A percentile compares a stretch with the other conserved stretches of the same genome.
These are phyloP conservation scores for Paspalum notatum DNA, from an alignment of 176 grass and related monocot genomes.

Conservation along the genomic window DNA sequence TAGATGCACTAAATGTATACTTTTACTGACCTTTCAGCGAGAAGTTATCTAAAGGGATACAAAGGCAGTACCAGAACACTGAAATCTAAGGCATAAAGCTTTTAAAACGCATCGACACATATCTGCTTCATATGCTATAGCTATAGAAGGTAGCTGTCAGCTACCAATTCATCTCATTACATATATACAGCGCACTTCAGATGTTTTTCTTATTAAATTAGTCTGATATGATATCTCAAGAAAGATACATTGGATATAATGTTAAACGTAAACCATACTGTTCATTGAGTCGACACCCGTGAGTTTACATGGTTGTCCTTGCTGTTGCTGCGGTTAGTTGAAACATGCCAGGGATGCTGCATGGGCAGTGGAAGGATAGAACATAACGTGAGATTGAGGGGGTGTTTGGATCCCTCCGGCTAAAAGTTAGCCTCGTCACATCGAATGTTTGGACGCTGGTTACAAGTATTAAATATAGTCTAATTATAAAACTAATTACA, in stretches of 20 bases:
- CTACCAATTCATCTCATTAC: not conserved
- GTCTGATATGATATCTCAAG: not conserved
- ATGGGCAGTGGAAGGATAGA: not conserved
- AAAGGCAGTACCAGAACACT: not conserved
- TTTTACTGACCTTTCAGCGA: too few relatives aligned
- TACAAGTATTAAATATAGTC: too few relatives aligned
- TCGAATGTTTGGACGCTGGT: too few relatives aligned
- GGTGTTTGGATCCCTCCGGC: too few relatives aligned
- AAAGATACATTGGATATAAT: not conserved
- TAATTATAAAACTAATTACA: too few relatives aligned
- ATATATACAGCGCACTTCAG: not conserved
- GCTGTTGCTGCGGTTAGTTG: conserved; percentile 26
- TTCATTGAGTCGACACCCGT: not conserved
- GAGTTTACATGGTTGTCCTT: conserved; percentile 9
- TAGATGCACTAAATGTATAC: not conserved
- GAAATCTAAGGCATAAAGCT: not conserved
- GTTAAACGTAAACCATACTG: not conserved
- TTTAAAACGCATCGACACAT: not conserved
- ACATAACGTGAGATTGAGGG: too few relatives aligned
- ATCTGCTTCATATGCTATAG: not conserved
- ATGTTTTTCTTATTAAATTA: not conserved
- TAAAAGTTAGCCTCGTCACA: too few relatives aligned
- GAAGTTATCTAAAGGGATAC: too few relatives aligned
- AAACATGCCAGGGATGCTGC: conserved; percentile 27
- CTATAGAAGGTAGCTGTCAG: not conserved